These are phyloP conservation scores for Aurinia saxatilis DNA, from an alignment of 345 rosid species.

Conservation along the genomic window DNA sequence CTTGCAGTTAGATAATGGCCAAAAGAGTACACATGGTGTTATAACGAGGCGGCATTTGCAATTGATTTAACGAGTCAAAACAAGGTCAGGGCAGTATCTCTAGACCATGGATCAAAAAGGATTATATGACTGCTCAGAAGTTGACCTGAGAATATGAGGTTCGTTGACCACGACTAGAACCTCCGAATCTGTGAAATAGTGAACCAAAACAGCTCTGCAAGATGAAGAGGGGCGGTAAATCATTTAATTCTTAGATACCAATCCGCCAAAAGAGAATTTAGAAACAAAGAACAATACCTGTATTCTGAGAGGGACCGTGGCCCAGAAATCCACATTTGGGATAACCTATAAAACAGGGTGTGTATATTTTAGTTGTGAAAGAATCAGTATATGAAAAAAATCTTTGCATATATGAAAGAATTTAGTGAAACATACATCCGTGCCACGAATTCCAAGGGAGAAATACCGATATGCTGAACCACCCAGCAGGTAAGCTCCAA, in stretches of 20 bases:
- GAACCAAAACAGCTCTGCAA: constrained; percentile 57
- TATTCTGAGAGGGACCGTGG: constrained; percentile 57
- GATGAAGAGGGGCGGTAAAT: background rate
- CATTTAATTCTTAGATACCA: background rate
- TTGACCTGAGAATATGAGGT: constrained; percentile 63
- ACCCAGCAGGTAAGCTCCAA: constrained; percentile 73
- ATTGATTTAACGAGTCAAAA: background rate
- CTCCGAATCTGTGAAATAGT: constrained; percentile 44
- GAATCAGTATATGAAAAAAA: constrained; percentile 9
- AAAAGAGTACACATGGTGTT: background rate
- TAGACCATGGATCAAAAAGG: constrained; percentile 6
- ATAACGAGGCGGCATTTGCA: background rate
- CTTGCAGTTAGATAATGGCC: background rate
- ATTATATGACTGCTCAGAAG: constrained; percentile 39
- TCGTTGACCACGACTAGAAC: constrained; percentile 52
- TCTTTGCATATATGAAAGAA: background rate
- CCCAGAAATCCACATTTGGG: constrained; percentile 84
- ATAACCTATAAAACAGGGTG: constrained; percentile 44
- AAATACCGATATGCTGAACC: constrained; percentile 67
- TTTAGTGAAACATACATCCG: constrained; percentile 47
- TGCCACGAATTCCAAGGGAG: constrained; percentile 60
- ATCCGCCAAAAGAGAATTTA: background rate
- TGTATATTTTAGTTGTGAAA: background rate
- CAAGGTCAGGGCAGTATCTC: background rate
- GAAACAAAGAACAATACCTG: constrained; percentile 42